A percentile compares a stretch with the other conserved stretches of the same genome.
These are phyloP conservation scores for Ceratocystis colombiana DNA, from an alignment of 2,329 filamentous ascomycete genomes.

Conservation along the genomic window DNA sequence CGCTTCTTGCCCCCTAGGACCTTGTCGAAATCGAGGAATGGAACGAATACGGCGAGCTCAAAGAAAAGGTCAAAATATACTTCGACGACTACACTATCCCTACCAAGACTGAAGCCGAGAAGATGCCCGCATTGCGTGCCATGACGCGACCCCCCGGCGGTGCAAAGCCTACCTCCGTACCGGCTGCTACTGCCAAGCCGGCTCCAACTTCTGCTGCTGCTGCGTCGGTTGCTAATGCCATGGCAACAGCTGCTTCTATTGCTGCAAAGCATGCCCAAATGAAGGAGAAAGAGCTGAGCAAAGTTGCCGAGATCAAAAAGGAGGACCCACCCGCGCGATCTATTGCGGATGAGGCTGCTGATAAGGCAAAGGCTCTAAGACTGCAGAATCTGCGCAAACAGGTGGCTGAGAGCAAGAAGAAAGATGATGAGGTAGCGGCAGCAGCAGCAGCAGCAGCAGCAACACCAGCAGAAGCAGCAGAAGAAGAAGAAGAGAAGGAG, in stretches of 20 bases:
- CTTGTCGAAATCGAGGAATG: conserved; percentile 92
- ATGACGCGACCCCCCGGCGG: conserved; percentile 29
- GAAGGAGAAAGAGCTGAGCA: conserved; percentile 24
- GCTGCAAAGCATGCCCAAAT: conserved; percentile 26
- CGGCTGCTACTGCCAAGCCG: conserved; percentile 28
- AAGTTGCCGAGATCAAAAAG: conserved; percentile 26
- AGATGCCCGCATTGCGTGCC: conserved; percentile 29
- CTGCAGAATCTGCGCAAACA: conserved; percentile 46
- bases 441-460: conserved; percentile 25
- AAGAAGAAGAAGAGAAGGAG: conserved; percentile 22
- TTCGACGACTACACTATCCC: conserved; percentile 53
- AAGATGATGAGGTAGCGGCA: conserved; percentile 24
- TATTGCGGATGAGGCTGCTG: conserved; percentile 55
- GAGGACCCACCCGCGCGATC: conserved; percentile 40
- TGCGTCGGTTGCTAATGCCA: conserved; percentile 27
- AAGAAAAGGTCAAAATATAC: conserved; percentile 66
- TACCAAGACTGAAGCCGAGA: conserved; percentile 39
- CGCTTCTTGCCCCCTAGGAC: conserved; percentile 47
- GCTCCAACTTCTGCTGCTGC: conserved; percentile 26
- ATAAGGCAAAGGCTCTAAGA: conserved; percentile 52
- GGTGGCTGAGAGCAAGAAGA: conserved; percentile 39
- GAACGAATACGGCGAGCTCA: conserved; percentile 97
- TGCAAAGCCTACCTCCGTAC: conserved; percentile 29
- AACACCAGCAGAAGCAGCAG: too few relatives aligned
- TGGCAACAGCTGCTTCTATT: conserved; percentile 27